Evolutionary conservation across 208 protist species (phyloP).

Genomic region (Leishmania lainsoni): DNA sequence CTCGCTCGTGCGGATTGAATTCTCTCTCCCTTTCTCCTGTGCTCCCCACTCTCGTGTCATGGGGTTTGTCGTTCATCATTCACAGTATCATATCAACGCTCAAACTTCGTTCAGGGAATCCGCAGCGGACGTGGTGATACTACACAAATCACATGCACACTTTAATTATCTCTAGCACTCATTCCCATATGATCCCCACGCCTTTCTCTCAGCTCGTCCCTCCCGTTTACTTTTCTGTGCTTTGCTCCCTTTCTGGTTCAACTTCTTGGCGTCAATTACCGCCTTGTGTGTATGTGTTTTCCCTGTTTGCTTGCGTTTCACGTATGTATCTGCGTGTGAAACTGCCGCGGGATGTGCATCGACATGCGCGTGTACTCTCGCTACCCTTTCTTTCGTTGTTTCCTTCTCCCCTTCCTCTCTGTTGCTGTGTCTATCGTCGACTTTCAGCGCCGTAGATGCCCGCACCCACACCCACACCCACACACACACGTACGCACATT

Average conservation of each 20-base stretch:
- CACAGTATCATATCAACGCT: neutral
- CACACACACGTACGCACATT: constrained; percentile 7
- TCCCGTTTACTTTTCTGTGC: no score
- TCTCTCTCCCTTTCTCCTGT: neutral
- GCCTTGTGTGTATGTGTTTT: neutral
- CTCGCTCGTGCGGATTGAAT: neutral
- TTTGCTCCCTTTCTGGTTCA: neutral
- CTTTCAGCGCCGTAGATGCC: neutral
- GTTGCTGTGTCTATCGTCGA: neutral
- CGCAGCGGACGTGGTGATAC: neutral
- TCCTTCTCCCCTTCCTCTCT: neutral
- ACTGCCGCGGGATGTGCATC: neutral
- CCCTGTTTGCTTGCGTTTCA: neutral
- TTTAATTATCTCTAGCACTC: neutral
- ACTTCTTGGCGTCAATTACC: neutral
- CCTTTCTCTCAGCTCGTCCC: neutral
- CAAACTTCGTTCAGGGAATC: neutral
- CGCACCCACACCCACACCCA: constrained; percentile 7
- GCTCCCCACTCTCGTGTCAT: neutral
- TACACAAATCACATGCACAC: neutral
- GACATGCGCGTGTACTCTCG: neutral
- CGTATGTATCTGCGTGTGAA: neutral
- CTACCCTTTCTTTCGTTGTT: neutral
- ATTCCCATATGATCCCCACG: no score
- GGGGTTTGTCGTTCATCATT: neutral